Evolutionary conservation across 352 stramenopile genomes (phyloP).

Genomic region (Phytophthora constricta): DNA sequence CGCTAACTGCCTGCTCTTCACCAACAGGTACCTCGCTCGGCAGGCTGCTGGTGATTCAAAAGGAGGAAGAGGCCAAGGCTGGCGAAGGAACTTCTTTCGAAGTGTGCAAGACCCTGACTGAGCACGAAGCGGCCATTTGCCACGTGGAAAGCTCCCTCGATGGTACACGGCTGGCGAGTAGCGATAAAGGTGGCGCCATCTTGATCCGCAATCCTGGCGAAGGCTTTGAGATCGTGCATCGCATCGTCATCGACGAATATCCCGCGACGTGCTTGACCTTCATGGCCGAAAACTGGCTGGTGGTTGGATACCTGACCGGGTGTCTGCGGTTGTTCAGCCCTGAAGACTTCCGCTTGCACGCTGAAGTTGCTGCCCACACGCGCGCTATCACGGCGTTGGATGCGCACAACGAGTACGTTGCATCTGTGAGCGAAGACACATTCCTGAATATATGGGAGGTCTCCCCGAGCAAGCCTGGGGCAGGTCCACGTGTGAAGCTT

Average conservation of each 20-base stretch:
- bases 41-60: slow-evolving; percentile 64
- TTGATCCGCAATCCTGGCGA: slow-evolving; percentile 60
- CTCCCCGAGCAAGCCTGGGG: slow-evolving; percentile 24
- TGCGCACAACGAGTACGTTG: slow-evolving; percentile 51
- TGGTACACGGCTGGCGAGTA: slow-evolving; percentile 54
- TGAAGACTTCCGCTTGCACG: slow-evolving; percentile 54
- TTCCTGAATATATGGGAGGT: slow-evolving; percentile 85
- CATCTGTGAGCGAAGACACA: slow-evolving; percentile 77
- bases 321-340: slow-evolving; percentile 63
- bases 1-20: background rate
- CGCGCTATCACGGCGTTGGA: slow-evolving; percentile 75
- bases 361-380: slow-evolving; percentile 74
- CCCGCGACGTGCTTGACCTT: slow-evolving; percentile 63
- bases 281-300: slow-evolving; percentile 56
- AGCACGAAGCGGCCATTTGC: slow-evolving; percentile 63
- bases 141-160: slow-evolving; percentile 58
- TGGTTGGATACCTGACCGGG: slow-evolving; percentile 68
- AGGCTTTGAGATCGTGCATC: slow-evolving; percentile 69
- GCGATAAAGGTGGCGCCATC: slow-evolving; percentile 65
- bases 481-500: slow-evolving; percentile 46
- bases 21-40: slow-evolving; percentile 60
- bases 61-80: slow-evolving; percentile 59
- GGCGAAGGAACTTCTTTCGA: slow-evolving; percentile 58
- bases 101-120: slow-evolving; percentile 60
- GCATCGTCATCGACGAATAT: slow-evolving; percentile 53